These are phyloP conservation scores for Dioszegia crocea DNA, from an alignment of 768 basidiomycete species.

Conservation along the genomic window DNA sequence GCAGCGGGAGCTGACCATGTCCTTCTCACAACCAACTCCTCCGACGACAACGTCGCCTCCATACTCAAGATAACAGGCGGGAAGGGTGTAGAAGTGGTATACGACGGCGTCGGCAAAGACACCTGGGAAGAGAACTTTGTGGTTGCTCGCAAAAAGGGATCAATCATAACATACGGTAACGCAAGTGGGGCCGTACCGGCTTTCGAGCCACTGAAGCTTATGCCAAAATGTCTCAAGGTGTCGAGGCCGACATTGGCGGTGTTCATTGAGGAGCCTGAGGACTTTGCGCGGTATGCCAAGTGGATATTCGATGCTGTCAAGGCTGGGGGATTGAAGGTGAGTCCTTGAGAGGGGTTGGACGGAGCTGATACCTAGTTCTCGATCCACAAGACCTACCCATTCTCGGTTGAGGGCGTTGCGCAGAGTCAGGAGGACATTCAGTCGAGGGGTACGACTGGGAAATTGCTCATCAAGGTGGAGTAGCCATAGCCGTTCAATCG, in stretches of 20 bases:
- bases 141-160: conserved; percentile 78
- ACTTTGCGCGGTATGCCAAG: conserved; percentile 63
- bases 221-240: conserved; percentile 71
- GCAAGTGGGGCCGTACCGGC: conserved; percentile 71
- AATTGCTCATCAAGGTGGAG: conserved; percentile 71
- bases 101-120: conserved; percentile 95
- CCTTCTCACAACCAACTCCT: conserved; percentile 62
- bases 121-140: conserved; percentile 84
- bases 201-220: conserved; percentile 67
- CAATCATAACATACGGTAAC: conserved; percentile 84
- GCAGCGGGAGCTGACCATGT: conserved; percentile 80
- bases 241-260: conserved; percentile 59
- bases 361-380: conserved; percentile 35
- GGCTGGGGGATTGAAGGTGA: conserved; percentile 61
- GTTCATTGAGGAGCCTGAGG: conserved; percentile 70
- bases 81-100: conserved; percentile 66
- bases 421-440: conserved; percentile 74
- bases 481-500: conserved; percentile 58
- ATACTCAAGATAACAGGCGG: conserved; percentile 41
- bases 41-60: conserved; percentile 60
- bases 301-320: conserved; percentile 63
- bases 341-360: neutral
- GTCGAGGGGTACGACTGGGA: conserved; percentile 74
- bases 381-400: conserved; percentile 73
- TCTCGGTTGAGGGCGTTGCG: conserved; percentile 72